phyloP scores from a whole-genome alignment of 768 basidiomycete genomes.

The Lepiota venenata region DNA sequence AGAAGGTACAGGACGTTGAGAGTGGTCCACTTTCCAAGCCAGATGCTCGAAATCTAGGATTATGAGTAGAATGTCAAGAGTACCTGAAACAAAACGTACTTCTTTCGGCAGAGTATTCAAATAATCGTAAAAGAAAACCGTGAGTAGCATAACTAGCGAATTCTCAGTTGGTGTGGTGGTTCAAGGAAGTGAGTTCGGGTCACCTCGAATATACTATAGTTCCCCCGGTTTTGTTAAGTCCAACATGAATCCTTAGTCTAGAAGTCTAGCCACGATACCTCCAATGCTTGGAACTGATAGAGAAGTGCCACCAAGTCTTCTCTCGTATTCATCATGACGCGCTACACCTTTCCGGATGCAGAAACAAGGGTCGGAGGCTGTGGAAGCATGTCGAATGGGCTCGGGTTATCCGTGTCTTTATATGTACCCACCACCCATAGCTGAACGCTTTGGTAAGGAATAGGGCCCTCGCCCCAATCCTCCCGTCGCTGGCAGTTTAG shows the following conservation, averaged over 20 bases:
- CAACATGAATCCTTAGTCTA: too few species aligned
- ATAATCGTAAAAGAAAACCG: slow-evolving; percentile 5
- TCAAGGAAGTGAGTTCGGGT: too few species aligned
- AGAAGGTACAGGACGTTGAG: slow-evolving; percentile 5
- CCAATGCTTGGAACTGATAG: not conserved
- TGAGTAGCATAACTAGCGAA: not conserved
- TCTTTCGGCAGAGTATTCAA: not conserved
- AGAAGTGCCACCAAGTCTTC: not conserved
- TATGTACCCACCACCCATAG: not conserved
- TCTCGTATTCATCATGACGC: not conserved
- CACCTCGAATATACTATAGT: not conserved
- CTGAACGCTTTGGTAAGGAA: not conserved
- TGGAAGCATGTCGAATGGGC: not conserved
- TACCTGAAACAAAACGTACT: not conserved
- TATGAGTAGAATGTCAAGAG: not conserved
- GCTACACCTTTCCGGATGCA: too few species aligned
- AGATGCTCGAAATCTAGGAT: not conserved
- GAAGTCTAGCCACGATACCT: not conserved
- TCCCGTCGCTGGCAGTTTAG: not conserved
- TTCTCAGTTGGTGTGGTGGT: not conserved
- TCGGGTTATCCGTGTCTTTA: not conserved
- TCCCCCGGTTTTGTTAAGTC: too few species aligned
- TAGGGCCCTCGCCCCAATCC: too few species aligned
- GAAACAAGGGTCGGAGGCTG: not conserved
- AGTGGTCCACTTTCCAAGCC: slow-evolving; percentile 3